A percentile compares a stretch with the other conserved stretches of the same genome.
phyloP scores from a whole-genome alignment of 345 rosid species.

The Corchorus olitorius region DNA sequence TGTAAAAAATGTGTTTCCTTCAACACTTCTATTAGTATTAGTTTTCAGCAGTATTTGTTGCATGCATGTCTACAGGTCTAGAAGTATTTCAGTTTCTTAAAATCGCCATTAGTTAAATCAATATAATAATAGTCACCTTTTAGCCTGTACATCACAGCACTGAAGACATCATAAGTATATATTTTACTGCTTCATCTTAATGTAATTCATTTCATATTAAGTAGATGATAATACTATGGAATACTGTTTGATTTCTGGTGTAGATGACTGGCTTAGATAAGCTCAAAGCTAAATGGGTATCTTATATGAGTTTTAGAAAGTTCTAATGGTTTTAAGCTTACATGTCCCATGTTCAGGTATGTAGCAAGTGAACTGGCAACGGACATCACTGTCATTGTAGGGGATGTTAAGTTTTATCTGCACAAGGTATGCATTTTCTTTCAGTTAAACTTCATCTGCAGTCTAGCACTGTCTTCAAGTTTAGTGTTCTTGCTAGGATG shows the following conservation, averaged over 20 bases:
- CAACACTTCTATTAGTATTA: background rate
- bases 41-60: background rate
- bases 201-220: background rate
- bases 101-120: background rate
- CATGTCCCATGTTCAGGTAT: conserved; percentile 42
- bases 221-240: background rate
- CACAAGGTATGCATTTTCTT: conserved; percentile 68
- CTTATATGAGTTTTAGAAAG: background rate
- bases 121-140: background rate
- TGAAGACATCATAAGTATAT: background rate
- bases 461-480: background rate
- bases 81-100: background rate
- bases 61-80: background rate
- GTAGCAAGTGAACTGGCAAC: conserved; percentile 76
- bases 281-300: background rate
- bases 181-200: background rate
- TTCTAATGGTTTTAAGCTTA: conserved; percentile 16
- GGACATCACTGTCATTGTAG: conserved; percentile 59
- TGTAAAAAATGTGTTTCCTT: background rate
- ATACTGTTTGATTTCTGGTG: background rate
- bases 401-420: conserved; percentile 63
- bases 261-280: background rate
- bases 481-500: conserved; percentile 5
- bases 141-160: background rate
- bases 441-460: background rate